phyloP scores from a whole-genome alignment of 805 yeast species.

The Suhomyces xylopsoci region DNA sequence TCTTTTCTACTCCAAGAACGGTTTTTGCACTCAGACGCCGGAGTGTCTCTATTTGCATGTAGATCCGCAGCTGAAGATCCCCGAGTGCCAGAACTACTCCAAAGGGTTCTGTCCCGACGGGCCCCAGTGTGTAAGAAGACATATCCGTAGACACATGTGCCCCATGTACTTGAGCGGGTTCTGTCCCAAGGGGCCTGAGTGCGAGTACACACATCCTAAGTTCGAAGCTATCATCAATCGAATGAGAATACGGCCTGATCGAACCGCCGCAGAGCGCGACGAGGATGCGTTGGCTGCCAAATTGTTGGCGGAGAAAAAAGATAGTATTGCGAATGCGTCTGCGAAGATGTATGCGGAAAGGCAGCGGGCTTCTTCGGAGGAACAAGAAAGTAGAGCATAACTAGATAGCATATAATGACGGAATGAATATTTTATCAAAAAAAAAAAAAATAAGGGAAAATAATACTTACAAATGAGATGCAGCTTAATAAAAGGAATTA shows the following conservation, averaged over 20 bases:
- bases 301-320: conserved; percentile 4
- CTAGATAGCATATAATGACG: background rate
- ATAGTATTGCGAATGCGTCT: conserved; percentile 1
- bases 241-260: conserved; percentile 45
- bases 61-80: conserved; percentile 85
- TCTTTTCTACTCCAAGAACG: conserved; percentile 75
- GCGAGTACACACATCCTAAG: conserved; percentile 81
- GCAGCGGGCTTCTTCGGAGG: background rate
- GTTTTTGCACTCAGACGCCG: conserved; percentile 86
- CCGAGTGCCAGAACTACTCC: conserved; percentile 79
- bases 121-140: conserved; percentile 79
- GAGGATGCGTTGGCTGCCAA: conserved; percentile 7
- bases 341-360: conserved; percentile 5
- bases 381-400: background rate
- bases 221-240: conserved; percentile 47
- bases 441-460: too few relatives aligned
- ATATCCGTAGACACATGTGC: conserved; percentile 72
- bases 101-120: conserved; percentile 93
- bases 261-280: conserved; percentile 22
- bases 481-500: too few relatives aligned
- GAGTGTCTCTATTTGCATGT: conserved; percentile 92
- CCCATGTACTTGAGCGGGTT: conserved; percentile 75
- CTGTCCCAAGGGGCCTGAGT: conserved; percentile 44
- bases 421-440: background rate
- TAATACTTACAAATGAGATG: too few relatives aligned